These are phyloP conservation scores for Candida stauntonica DNA, from an alignment of 805 yeast genomes.

Conservation along the genomic window DNA sequence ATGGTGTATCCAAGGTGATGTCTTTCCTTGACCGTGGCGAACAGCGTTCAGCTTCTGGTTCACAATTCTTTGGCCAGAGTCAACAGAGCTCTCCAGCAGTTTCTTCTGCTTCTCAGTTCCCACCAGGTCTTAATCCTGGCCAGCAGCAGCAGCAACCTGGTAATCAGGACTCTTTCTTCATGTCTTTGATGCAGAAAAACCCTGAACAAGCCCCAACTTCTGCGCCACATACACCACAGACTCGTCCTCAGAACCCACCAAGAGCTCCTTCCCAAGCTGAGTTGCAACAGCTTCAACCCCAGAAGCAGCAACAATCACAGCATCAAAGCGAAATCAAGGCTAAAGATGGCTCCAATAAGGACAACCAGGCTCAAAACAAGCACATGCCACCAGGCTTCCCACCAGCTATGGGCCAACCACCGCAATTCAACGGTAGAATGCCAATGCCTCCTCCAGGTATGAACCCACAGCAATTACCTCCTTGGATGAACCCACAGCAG, in stretches of 20 bases:
- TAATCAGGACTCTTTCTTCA: slow-evolving; percentile 24
- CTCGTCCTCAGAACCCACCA: slow-evolving; percentile 1
- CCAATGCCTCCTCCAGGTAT: slow-evolving; percentile 17
- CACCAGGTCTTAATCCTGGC: slow-evolving; percentile 19
- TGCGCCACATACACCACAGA: neutral
- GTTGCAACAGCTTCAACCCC: slow-evolving; percentile 8
- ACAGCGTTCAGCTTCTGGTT: slow-evolving; percentile 3
- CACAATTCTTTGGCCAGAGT: slow-evolving; percentile 15
- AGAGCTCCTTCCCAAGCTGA: slow-evolving; percentile 3
- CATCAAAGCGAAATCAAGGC: neutral
- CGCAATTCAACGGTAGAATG: slow-evolving; percentile 16
- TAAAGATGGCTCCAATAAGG: neutral
- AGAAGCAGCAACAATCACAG: slow-evolving; percentile 4
- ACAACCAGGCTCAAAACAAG: too few species aligned
- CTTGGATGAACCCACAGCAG: slow-evolving; percentile 17
- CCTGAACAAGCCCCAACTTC: slow-evolving; percentile 3
- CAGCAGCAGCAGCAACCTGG: slow-evolving; percentile 14
- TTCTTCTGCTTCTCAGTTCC: slow-evolving; percentile 13
- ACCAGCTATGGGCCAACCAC: slow-evolving; percentile 19
- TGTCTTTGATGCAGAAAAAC: slow-evolving; percentile 22
- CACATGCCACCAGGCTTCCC: slow-evolving; percentile 14
- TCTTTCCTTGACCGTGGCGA: slow-evolving; percentile 20
- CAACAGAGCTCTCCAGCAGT: slow-evolving; percentile 9
- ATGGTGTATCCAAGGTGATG: slow-evolving; percentile 25
- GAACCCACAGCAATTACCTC: slow-evolving; percentile 19